Conservation (phyloP, 306 rosid genomes). For the Pyrus betulifolia region DNA sequence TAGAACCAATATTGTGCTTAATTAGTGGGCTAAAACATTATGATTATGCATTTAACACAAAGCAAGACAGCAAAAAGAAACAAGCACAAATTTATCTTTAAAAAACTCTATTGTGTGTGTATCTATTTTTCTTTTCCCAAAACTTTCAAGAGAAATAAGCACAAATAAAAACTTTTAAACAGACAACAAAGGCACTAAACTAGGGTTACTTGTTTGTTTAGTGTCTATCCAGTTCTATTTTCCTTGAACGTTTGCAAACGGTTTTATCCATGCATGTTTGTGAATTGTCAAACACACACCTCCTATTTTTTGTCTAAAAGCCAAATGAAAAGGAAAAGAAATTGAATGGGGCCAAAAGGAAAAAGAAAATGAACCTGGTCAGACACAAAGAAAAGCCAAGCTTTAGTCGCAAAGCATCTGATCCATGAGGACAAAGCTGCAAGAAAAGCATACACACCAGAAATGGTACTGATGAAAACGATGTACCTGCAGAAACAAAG, state of each 20-base stretch:
- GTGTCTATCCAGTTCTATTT: no score
- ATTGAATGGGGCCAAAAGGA: not conserved
- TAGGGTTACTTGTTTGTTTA: no score
- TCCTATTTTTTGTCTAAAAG: not conserved
- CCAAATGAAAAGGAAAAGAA: not conserved
- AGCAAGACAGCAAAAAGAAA: not conserved
- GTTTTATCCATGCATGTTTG: no score
- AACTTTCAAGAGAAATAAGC: not conserved
- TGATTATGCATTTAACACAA: not conserved
- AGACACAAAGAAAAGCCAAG: constrained; percentile 78
- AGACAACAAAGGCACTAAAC: not conserved
- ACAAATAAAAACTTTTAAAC: not conserved
- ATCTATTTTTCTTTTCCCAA: not conserved
- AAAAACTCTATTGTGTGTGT: not conserved
- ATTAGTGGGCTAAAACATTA: not conserved
- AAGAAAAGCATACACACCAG: constrained; percentile 52
- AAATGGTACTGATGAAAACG: constrained; percentile 59
- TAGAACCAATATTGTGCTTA: not conserved
- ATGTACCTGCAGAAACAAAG: constrained; percentile 47
- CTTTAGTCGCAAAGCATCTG: constrained; percentile 34
- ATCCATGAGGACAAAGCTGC: constrained; percentile 55
- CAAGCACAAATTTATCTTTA: no score
- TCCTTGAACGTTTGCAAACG: not conserved
- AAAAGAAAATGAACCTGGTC: constrained; percentile 58
- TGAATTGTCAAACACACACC: not conserved